Percentiles rank a stretch among this genome's conserved stretches.
phyloP scores from a whole-genome alignment of 306 rosid species.

The Cicer yamashitae region DNA sequence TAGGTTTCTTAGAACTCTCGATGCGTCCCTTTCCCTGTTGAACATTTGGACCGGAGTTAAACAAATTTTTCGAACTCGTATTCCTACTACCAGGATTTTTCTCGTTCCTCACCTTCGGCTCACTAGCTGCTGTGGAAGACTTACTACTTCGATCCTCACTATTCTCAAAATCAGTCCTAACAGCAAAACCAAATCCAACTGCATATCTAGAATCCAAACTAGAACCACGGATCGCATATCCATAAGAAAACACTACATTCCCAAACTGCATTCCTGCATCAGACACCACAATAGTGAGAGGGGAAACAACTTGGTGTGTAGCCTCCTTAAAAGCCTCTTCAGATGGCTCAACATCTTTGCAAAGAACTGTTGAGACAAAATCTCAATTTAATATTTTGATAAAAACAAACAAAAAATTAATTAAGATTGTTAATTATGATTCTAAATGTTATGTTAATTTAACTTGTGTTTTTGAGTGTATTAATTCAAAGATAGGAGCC shows the following conservation, averaged over 20 bases:
- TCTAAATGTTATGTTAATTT: no score
- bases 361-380: no score
- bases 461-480: no score
- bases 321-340: no score
- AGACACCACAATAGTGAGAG: no score
- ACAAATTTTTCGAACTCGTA: conserved; percentile 49
- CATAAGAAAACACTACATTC: conserved; percentile 55
- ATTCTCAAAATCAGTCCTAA: conserved; percentile 82
- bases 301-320: no score
- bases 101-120: conserved; percentile 64
- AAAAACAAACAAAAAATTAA: no score
- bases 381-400: no score
- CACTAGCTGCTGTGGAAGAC: conserved; percentile 88
- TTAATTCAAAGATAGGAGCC: no score
- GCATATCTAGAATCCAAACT: conserved; percentile 73
- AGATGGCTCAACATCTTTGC: no score
- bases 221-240: conserved; percentile 55
- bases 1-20: conserved; percentile 72
- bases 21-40: conserved; percentile 59
- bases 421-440: no score
- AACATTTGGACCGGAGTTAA: conserved; percentile 56
- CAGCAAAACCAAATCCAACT: conserved; percentile 65
- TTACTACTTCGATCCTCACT: conserved; percentile 88
- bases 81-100: conserved; percentile 57
- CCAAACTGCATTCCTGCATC: conserved; percentile 47